Evolutionary conservation across 2,329 filamentous ascomycete genomes (phyloP), one percentile per base, ranked within the genome.

Genomic region (Zymoseptoria pseudotritici): DNA sequence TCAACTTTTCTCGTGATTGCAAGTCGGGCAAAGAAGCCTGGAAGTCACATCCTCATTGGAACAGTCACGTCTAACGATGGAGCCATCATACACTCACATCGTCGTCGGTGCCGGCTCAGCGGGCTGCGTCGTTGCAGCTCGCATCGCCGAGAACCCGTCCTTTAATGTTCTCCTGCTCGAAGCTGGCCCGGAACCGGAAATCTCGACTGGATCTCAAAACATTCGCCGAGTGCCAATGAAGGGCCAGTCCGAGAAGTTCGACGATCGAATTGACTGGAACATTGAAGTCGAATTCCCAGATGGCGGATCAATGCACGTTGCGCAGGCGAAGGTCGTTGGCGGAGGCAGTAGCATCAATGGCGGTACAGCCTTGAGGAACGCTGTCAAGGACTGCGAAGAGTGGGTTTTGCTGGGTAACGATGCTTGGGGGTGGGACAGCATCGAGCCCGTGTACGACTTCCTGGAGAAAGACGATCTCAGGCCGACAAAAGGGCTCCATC

Each of bases 381-480:
- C 73, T 54, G 72, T 67, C 42, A 74, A 75, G 42, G 81, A 84
- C 52, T 81, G 82, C 53, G 79, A 86, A 69, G 77, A 77, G 0
- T 87, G 84, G 84, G 79, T 78, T 53, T 71, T 75, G 29, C 71
- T 87, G 9, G 84, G 84, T 0, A 86, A 86, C 64, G 58, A 64
- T 1, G 84, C 82, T 1, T 87, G 84, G 84, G 75, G 77, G 0
- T 86, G 82, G 81, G 72, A 81, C 50, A 75, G 42, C 29, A 54
- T 60, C n/a, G 50, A 57, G 50, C 54, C 54, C 10, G 55, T 57
- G 8, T 60, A 60, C 46, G 31, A 22, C 29, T 49, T 50, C 19
- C 36, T 60, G 22, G 58, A 60, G 50, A 55, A 31, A 26, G 53
- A 59, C 26, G 58, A 55, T 36, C 22, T 26, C 19, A 53, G 46